Base-by-base conservation (phyloP, 768 basidiomycete genomes). In the Cyclocybe aegerita region DNA sequence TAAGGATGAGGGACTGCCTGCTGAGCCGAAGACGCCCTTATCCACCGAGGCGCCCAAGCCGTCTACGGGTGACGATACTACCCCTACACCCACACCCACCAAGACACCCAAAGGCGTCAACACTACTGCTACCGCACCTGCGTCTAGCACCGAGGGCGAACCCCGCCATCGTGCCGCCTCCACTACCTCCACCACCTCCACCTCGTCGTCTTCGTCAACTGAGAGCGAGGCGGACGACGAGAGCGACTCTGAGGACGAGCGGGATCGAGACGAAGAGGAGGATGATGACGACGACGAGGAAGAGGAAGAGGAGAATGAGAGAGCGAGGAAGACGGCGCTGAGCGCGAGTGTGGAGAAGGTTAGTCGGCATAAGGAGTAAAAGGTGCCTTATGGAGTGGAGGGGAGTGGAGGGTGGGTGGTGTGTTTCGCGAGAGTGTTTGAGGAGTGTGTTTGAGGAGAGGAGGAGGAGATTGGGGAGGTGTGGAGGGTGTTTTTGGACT, bases 311-410 rank as follows among this genome's bases (percentile, higher is more conserved):
- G 61, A 62, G 15, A 66, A 64, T 35, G 60, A 61, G 49, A 53
- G 55, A 31, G 60, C 48, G 54, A 64, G 70, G 50, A 70, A 65
- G 57, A 66, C 70, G 39, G 64, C 68, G 30, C 50, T 68, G 37
- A 66, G 76, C 32, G 79, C 79, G 11, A 77, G 78, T 30, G 73
- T 81, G 33, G 79, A 81, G 70, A 79, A 79, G 63, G 65, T 79
- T 50, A 72, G 70, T 50, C 59, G 75, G 52, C 76, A 77, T 59
- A 71, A 58, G 53, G 56, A 58, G 30, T 53, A 57, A 15, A 34
- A n/a, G 8, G 39, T 29, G n/a, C 23, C 9, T 14, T 7, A 9
- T 43, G 33, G 14, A 15, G 14, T 12, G 39, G 30, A 11, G 30
- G 9, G 46, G 38, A 36, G 37, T 10, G 15, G 35, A 3, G 33